Evolutionary conservation across 495 filamentous ascomycete species (phyloP).

Genomic region (Talaromyces thailandensis): DNA sequence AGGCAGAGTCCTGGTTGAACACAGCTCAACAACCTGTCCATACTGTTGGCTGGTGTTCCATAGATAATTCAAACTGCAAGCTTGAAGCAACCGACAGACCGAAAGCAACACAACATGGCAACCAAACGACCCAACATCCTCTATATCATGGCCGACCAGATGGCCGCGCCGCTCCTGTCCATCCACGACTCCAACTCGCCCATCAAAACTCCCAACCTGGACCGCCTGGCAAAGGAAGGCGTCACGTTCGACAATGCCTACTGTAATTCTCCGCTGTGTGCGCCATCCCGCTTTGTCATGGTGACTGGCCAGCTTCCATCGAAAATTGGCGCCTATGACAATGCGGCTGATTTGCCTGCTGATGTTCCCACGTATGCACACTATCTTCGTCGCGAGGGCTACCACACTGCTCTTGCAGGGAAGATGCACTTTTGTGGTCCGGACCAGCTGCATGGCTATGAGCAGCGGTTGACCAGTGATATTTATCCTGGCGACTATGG

Average conservation of each 20-base stretch:
- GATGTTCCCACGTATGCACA: constrained; percentile 83
- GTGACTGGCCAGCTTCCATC: constrained; percentile 80
- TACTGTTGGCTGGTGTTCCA: background rate
- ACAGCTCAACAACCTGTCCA: background rate
- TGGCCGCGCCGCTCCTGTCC: constrained; percentile 75
- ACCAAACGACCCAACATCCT: constrained; percentile 61
- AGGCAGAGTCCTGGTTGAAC: background rate
- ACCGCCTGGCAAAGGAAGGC: constrained; percentile 64
- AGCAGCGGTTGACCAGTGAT: constrained; percentile 79
- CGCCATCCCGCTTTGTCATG: constrained; percentile 81
- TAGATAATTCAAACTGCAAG: background rate
- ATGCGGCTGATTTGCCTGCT: constrained; percentile 63
- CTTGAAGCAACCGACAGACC: background rate
- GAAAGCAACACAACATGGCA: constrained; percentile 20
- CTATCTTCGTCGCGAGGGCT: constrained; percentile 73
- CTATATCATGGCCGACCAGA: constrained; percentile 90
- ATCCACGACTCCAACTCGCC: constrained; percentile 72
- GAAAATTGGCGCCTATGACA: constrained; percentile 82
- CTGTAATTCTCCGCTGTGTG: constrained; percentile 82
- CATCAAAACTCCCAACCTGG: constrained; percentile 80
- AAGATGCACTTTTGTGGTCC: constrained; percentile 93
- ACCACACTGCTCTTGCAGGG: constrained; percentile 80
- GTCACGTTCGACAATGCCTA: constrained; percentile 86
- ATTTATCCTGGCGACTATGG: constrained; percentile 89
- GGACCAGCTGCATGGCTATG: constrained; percentile 85